Percentiles rank a stretch among this genome's conserved stretches.
Conservation (phyloP, 2,329 filamentous ascomycete species). For the Cercospora citrullina region DNA sequence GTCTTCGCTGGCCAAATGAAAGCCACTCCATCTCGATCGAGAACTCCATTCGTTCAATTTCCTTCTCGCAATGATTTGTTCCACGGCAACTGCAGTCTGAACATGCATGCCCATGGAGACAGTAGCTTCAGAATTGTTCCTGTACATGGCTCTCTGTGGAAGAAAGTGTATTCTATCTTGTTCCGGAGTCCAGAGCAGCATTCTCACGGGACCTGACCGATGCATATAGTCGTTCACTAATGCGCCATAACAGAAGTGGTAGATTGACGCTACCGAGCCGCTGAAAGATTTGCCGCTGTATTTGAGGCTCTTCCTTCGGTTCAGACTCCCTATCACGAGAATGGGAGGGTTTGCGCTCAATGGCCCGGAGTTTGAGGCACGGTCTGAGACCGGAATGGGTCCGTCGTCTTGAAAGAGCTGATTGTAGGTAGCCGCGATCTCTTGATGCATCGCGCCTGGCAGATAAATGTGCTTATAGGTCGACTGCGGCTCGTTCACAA, state of each 20-base stretch:
- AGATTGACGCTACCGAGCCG: conserved; percentile 49
- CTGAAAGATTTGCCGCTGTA: background rate
- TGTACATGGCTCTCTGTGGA: conserved; percentile 49
- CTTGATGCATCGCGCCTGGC: conserved; percentile 28
- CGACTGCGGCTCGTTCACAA: conserved; percentile 44
- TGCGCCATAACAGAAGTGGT: conserved; percentile 61
- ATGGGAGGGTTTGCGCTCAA: conserved; percentile 68
- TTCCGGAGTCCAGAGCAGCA: conserved; percentile 70
- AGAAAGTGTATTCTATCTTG: conserved; percentile 61
- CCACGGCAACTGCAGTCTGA: conserved; percentile 41
- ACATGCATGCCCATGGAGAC: conserved; percentile 61
- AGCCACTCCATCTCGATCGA: conserved; percentile 12
- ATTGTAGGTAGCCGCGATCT: conserved; percentile 45
- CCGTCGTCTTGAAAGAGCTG: conserved; percentile 50
- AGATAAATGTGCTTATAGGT: conserved; percentile 50
- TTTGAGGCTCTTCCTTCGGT: conserved; percentile 20
- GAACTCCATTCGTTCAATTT: background rate
- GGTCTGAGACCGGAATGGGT: conserved; percentile 48
- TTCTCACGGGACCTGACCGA: conserved; percentile 73
- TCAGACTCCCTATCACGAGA: conserved; percentile 54
- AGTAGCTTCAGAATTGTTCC: conserved; percentile 1
- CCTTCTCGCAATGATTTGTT: background rate
- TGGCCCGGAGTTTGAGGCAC: conserved; percentile 33
- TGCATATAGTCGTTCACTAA: conserved; percentile 57
- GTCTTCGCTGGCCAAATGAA: conserved; percentile 43